Evolutionary conservation across 768 basidiomycete species (phyloP).

Genomic region (Clitopilus hobsonii): DNA sequence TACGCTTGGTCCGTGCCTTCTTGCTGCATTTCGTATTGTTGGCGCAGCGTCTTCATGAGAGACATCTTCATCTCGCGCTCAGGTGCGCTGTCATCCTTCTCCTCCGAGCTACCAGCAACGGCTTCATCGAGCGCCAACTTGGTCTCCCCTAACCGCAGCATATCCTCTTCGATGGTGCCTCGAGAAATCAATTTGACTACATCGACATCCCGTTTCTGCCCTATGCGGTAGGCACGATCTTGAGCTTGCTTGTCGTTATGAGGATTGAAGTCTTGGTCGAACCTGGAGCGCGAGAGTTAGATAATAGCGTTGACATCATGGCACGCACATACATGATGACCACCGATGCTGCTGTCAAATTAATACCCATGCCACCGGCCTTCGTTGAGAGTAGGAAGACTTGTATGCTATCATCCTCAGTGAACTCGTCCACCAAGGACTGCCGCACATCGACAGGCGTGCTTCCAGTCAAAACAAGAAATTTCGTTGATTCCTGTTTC

Average conservation of each 20-base stretch:
- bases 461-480: conserved; percentile 83
- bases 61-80: conserved; percentile 85
- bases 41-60: conserved; percentile 77
- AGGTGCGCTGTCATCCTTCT: conserved; percentile 55
- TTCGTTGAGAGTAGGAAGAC: conserved; percentile 91
- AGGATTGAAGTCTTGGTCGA: conserved; percentile 97
- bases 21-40: conserved; percentile 70
- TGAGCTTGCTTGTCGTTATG: conserved; percentile 98
- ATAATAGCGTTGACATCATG: neutral
- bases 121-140: conserved; percentile 92
- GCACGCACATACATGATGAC: conserved; percentile 72
- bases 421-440: conserved; percentile 92
- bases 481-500: conserved; percentile 66
- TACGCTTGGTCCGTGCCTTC: conserved; percentile 1
- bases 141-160: conserved; percentile 82
- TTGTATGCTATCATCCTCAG: conserved; percentile 77
- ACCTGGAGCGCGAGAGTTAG: conserved; percentile 42
- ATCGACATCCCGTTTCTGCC: conserved; percentile 90
- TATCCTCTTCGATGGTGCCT: conserved; percentile 95
- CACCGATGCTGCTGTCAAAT: conserved; percentile 91
- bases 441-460: conserved; percentile 94
- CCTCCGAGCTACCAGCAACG: conserved; percentile 77
- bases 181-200: conserved; percentile 91
- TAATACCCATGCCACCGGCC: conserved; percentile 95
- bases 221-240: conserved; percentile 96